These are phyloP conservation scores for Russula dissimulans DNA, from an alignment of 768 basidiomycete species.

Conservation along the genomic window DNA sequence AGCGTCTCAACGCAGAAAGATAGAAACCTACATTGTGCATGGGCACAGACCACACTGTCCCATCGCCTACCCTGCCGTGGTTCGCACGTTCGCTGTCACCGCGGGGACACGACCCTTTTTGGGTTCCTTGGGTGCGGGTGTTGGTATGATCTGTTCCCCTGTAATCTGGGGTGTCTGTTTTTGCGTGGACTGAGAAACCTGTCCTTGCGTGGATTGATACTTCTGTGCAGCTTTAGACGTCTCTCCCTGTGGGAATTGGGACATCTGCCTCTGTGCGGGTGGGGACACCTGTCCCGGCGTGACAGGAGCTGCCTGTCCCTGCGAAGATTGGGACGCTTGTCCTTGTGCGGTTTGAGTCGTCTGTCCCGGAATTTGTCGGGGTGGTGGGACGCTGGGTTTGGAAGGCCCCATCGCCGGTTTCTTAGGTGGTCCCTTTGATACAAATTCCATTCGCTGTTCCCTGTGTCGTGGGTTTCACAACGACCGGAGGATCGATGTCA, in stretches of 20 bases:
- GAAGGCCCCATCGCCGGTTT: too few relatives aligned
- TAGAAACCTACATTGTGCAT: too few relatives aligned
- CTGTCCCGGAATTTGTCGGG: too few relatives aligned
- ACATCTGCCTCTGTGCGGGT: neutral
- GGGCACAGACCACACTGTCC: too few relatives aligned
- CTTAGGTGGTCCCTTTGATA: too few relatives aligned
- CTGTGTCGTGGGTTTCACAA: neutral
- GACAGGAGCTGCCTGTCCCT: neutral
- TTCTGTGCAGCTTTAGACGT: too few relatives aligned
- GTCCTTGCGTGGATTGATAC: neutral
- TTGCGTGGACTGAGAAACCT: neutral
- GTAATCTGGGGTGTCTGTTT: neutral
- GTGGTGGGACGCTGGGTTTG: too few relatives aligned
- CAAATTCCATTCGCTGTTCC: neutral
- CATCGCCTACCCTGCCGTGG: neutral
- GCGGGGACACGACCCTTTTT: neutral
- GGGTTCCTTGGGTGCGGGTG: neutral
- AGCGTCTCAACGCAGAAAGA: too few relatives aligned
- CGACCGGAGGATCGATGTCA: neutral
- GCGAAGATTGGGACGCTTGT: neutral
- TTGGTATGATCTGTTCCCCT: too few relatives aligned
- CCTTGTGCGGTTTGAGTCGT: neutral
- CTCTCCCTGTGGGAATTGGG: neutral
- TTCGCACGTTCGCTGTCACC: neutral
- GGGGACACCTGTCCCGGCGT: neutral